phyloP scores from a whole-genome alignment of 164 flowering plant species.

The Vitis labrusca region DNA sequence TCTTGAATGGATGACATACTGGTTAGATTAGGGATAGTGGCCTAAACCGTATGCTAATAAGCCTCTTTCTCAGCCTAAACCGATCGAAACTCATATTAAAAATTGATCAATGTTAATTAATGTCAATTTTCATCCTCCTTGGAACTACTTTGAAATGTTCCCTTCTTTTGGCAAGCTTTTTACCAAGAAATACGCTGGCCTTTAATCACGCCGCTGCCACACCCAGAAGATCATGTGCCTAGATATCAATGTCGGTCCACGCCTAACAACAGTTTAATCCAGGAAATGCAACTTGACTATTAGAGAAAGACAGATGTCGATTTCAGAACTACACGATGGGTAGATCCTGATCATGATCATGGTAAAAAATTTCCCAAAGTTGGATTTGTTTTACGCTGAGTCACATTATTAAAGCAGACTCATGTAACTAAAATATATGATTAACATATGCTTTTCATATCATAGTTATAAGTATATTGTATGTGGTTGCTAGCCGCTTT shows the following conservation, averaged over 20 bases:
- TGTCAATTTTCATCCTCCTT: too few relatives aligned
- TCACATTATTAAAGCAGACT: constrained; percentile 11
- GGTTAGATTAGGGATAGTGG: too few relatives aligned
- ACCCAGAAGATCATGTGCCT: not conserved
- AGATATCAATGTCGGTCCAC: not conserved
- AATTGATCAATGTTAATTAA: too few relatives aligned
- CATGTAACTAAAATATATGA: not conserved
- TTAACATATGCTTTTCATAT: not conserved
- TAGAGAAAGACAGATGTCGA: not conserved
- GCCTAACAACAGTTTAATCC: not conserved
- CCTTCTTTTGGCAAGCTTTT: not conserved
- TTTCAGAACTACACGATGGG: not conserved
- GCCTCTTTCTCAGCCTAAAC: too few relatives aligned
- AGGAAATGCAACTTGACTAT: not conserved
- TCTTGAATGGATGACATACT: too few relatives aligned
- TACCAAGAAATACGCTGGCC: not conserved
- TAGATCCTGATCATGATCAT: constrained; percentile 4
- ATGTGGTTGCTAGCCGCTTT: not conserved
- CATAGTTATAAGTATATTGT: too few relatives aligned
- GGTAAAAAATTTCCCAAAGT: not conserved
- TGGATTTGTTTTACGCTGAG: not conserved
- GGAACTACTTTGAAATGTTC: too few relatives aligned
- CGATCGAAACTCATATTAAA: too few relatives aligned
- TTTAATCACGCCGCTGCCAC: not conserved
- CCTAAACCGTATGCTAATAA: too few relatives aligned